phyloP scores from a whole-genome alignment of 495 filamentous ascomycete genomes.

The Bacidia rubella region DNA sequence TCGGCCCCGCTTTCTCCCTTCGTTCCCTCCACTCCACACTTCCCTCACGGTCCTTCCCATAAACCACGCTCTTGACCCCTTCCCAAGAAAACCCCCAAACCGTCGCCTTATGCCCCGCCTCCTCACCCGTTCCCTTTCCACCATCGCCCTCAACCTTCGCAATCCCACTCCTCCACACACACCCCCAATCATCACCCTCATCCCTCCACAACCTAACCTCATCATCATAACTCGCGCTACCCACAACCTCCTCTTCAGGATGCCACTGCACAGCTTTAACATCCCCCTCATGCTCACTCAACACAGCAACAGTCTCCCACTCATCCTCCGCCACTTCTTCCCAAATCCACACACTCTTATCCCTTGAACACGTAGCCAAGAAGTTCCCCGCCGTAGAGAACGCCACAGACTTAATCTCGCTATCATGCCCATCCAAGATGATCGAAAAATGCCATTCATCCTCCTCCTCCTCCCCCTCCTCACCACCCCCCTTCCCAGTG shows the following conservation, averaged over 20 bases:
- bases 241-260: constrained; percentile 66
- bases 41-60: neutral
- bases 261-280: constrained; percentile 92
- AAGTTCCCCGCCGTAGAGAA: constrained; percentile 70
- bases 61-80: constrained; percentile 13
- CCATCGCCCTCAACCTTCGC: constrained; percentile 29
- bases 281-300: constrained; percentile 87
- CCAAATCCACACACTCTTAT: constrained; percentile 99
- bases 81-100: constrained; percentile 90
- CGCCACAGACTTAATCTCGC: constrained; percentile 75
- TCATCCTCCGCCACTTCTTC: constrained; percentile 85
- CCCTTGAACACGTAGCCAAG: constrained; percentile 78
- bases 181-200: constrained; percentile 86
- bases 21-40: constrained; percentile 28
- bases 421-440: constrained; percentile 84
- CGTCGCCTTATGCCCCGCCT: constrained; percentile 52
- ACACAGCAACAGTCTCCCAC: constrained; percentile 87
- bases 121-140: neutral
- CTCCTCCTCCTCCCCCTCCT: constrained; percentile 37
- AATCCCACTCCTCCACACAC: constrained; percentile 45
- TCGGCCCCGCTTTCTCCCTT: constrained; percentile 38
- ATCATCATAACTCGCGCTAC: constrained; percentile 82
- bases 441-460: constrained; percentile 82
- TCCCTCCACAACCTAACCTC: constrained; percentile 79
- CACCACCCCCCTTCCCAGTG: no score